These are phyloP conservation scores for Sonneratia caseolaris DNA, from an alignment of 345 rosid species.

Conservation along the genomic window DNA sequence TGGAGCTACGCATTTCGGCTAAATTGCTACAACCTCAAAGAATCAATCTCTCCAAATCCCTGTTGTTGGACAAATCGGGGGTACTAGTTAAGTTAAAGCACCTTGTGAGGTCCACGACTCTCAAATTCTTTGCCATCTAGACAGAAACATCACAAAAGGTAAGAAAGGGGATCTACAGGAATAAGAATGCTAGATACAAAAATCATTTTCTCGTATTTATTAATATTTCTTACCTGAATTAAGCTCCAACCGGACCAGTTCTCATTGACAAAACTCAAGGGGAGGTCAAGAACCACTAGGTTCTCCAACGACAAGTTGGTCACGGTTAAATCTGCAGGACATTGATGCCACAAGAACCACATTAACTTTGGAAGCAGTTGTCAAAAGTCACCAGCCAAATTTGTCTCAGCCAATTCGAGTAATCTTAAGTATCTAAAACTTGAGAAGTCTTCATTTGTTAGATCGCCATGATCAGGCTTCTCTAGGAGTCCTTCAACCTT, in stretches of 20 bases:
- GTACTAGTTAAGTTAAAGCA: background rate
- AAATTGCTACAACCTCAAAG: background rate
- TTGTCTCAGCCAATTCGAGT: background rate
- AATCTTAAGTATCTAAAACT: background rate
- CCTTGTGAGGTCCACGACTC: background rate
- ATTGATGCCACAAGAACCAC: background rate
- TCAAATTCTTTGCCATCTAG: background rate
- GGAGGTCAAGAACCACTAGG: conserved; percentile 1
- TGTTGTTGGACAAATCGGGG: background rate
- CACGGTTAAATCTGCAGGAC: background rate
- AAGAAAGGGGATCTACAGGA: background rate
- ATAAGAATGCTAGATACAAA: background rate
- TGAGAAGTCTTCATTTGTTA: background rate
- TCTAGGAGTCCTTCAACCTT: background rate
- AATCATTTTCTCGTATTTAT: background rate
- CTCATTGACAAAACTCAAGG: conserved; percentile 42
- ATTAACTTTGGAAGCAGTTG: background rate
- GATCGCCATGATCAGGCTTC: background rate
- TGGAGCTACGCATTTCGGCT: background rate
- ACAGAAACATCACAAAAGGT: background rate
- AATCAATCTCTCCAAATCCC: background rate
- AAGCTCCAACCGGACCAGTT: conserved; percentile 55
- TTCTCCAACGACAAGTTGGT: background rate
- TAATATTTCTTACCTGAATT: conserved; percentile 6
- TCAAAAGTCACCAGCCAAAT: background rate